Evolutionary conservation across 306 rosid genomes (phyloP), one percentile per base, ranked within the genome.

Genomic region (Calophaca sinica): DNA sequence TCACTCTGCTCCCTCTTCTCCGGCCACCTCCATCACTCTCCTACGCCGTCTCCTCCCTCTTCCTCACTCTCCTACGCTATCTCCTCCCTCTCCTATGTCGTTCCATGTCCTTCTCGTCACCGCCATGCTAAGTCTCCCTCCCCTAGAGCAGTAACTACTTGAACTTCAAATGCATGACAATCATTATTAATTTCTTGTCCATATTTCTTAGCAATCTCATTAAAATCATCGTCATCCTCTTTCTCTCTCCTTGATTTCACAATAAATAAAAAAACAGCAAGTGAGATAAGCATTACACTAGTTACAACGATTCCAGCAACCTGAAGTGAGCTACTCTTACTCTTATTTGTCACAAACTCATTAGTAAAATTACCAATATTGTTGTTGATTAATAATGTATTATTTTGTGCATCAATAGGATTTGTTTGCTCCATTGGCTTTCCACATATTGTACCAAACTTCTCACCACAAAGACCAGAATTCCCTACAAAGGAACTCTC

Each of bases 401-500:
- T 50, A 5, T 42, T 53, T 4, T 31, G 9, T 75, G 39, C 53
- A 36, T 3, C 62, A 41, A 4, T 2, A 6, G 80, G 51, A 5
- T 14, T 52, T 49, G 61, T 8, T 1, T 7, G 7, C 11, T 20
- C 70, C 14, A 0, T 44, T 33, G 45, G 5, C 15, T 32, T 44
- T 3, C 26, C 63, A 63, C 94, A 89, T 9, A 63, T 60, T 66
- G 49, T 84, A 0, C 85, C 81, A 10, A 86, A 35, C 26, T 65
- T 73, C 9, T 7, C 71, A 20, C 90, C 87, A 15, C 96, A 92
- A 13, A 92, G 82, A 20, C 84, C 87, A 11, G 75, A 20, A 72
- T 93, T 91, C 51, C 90, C 96, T 0, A 39, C 10, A 68, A 93
- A 93, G 0, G 85, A 68, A 29, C 64, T 76, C 14, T 55, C 28